Evolutionary conservation across 345 rosid species (phyloP).

Genomic region (Eucalyptus erythrocorys): DNA sequence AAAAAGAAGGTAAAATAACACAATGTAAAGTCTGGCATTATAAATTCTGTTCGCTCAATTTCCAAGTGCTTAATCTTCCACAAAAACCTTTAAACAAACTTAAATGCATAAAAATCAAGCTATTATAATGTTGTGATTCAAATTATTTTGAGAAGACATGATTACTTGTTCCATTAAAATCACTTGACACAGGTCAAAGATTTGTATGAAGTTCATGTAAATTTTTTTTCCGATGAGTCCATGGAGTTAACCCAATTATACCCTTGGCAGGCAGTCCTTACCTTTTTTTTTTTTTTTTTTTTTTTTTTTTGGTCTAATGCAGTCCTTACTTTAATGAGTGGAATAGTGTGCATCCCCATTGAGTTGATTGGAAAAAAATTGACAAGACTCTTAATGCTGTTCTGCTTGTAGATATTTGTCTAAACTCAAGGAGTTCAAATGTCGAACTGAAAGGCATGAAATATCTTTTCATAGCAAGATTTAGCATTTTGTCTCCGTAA

Average conservation of each 20-base stretch:
- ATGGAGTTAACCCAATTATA: neutral
- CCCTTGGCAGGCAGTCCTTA: neutral
- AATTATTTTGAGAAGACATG: neutral
- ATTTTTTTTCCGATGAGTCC: neutral
- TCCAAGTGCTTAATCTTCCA: neutral
- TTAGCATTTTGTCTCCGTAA: neutral
- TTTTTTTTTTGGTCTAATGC: no score
- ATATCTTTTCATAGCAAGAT: neutral
- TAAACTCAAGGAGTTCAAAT: neutral
- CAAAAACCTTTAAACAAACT: neutral
- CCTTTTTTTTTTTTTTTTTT: no score
- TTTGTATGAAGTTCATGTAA: neutral
- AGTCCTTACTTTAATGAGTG: neutral
- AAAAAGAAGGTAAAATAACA: neutral
- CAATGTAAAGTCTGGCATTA: neutral
- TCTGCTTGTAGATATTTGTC: neutral
- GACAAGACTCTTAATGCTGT: neutral
- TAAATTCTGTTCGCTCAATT: neutral
- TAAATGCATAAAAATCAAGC: neutral
- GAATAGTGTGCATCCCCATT: neutral
- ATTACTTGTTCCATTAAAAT: neutral
- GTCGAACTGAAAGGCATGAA: neutral
- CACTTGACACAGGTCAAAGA: neutral
- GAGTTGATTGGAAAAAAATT: neutral
- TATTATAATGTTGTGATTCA: neutral